A percentile compares a stretch with the other conserved stretches of the same genome.
Conservation (phyloP, 2,329 filamentous ascomycete species). For the Alternaria sp. region DNA sequence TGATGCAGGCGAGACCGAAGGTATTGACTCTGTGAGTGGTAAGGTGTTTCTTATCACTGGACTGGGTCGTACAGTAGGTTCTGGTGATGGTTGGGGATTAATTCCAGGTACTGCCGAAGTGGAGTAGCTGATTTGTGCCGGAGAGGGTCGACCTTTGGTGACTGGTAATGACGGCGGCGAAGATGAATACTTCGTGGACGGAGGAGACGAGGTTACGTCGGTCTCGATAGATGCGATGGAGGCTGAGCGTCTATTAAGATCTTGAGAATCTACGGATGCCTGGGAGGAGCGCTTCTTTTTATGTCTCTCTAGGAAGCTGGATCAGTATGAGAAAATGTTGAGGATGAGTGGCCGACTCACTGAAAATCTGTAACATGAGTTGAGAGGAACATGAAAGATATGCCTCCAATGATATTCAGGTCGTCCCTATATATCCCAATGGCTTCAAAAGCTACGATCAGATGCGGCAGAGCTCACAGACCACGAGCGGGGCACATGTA, state of each 20-base stretch:
- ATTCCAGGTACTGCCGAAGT: background rate
- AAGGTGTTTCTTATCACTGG: background rate
- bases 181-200: background rate
- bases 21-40: background rate
- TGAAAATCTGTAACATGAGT: conserved; percentile 29
- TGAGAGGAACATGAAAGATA: conserved; percentile 12
- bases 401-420: background rate
- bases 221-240: conserved; percentile 14
- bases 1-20: background rate
- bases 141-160: conserved; percentile 2
- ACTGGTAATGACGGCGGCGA: background rate
- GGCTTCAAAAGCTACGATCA: conserved; percentile 3
- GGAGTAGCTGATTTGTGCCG: conserved; percentile 7
- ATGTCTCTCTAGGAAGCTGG: conserved; percentile 18
- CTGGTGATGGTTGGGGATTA: background rate
- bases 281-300: conserved; percentile 19
- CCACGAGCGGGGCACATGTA: conserved; percentile 20
- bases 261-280: conserved; percentile 9
- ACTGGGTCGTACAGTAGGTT: background rate
- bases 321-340: conserved; percentile 2
- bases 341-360: conserved; percentile 5
- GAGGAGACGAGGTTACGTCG: background rate
- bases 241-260: conserved; percentile 7
- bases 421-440: conserved; percentile 11
- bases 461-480: conserved; percentile 7